Conservation (phyloP, 192 early-diverging fungal species). For the Blastocladiella britannica region DNA sequence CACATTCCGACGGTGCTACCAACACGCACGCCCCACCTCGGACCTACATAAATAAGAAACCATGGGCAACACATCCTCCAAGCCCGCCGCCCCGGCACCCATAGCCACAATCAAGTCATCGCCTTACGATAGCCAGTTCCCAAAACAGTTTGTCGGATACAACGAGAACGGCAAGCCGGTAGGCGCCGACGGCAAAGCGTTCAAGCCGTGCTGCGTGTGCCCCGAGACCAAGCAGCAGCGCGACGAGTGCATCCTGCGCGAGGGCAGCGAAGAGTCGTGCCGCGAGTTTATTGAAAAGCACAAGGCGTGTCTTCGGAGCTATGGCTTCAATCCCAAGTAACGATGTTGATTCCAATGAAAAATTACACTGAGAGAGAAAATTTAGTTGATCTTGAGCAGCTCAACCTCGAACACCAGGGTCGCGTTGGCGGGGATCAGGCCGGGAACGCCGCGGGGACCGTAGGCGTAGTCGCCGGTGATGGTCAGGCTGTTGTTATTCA, state of each 20-base stretch:
- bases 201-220: conserved; percentile 92
- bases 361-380: no score
- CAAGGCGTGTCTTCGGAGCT: conserved; percentile 67
- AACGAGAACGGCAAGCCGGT: neutral
- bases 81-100: no score
- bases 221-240: conserved; percentile 80
- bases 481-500: conserved; percentile 47
- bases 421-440: conserved; percentile 58
- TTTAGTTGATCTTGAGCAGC: conserved; percentile 37
- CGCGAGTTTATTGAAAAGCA: conserved; percentile 69
- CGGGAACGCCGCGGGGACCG: conserved; percentile 50
- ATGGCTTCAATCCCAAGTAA: conserved; percentile 57
- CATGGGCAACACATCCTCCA: no score
- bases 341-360: no score
- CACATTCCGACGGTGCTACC: no score
- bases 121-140: neutral
- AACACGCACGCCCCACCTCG: no score
- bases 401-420: conserved; percentile 73
- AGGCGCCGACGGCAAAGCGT: conserved; percentile 1
- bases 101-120: no score
- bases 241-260: conserved; percentile 68
- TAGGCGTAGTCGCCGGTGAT: conserved; percentile 73
- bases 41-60: no score
- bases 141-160: neutral
- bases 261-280: conserved; percentile 70